phyloP scores from a whole-genome alignment of 768 basidiomycete species.

The Hydnum rufescens region DNA sequence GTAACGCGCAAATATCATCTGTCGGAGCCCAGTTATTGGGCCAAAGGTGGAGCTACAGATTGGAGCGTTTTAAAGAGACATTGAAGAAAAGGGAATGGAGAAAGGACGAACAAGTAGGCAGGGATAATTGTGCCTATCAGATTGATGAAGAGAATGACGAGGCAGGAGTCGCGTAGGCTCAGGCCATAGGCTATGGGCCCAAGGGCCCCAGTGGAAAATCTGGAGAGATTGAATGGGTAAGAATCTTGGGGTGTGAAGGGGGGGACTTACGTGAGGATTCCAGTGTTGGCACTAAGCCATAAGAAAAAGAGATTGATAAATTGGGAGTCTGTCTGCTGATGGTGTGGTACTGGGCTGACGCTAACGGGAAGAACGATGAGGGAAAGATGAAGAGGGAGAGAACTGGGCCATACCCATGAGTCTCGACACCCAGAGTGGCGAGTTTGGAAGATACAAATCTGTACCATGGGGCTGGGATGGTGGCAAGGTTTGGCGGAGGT shows the following conservation, averaged over 20 bases:
- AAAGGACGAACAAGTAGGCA: slow-evolving; percentile 1
- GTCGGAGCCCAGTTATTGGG: slow-evolving; percentile 57
- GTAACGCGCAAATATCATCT: slow-evolving; percentile 59
- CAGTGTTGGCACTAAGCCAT: slow-evolving; percentile 54
- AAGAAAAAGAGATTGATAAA: slow-evolving; percentile 48
- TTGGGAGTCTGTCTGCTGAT: slow-evolving; percentile 34
- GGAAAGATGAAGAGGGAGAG: background rate
- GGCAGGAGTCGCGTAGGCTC: slow-evolving; percentile 38
- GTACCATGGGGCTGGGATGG: too few relatives aligned
- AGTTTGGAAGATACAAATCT: background rate
- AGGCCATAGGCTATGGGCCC: slow-evolving; percentile 44
- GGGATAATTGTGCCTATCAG: background rate
- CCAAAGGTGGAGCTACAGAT: slow-evolving; percentile 48
- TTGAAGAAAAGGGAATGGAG: background rate
- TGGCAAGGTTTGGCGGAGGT: too few relatives aligned
- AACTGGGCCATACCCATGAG: background rate
- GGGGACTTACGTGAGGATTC: slow-evolving; percentile 31
- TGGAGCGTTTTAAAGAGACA: background rate
- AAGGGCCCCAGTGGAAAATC: slow-evolving; percentile 48
- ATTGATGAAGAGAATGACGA: slow-evolving; percentile 46
- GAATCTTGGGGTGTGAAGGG: background rate
- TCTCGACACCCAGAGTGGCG: background rate
- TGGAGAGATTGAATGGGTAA: slow-evolving; percentile 13
- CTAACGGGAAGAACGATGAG: background rate
- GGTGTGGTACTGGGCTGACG: slow-evolving; percentile 31